Conservation (phyloP, 352 stramenopile genomes). For the Phytophthora kernoviae region DNA sequence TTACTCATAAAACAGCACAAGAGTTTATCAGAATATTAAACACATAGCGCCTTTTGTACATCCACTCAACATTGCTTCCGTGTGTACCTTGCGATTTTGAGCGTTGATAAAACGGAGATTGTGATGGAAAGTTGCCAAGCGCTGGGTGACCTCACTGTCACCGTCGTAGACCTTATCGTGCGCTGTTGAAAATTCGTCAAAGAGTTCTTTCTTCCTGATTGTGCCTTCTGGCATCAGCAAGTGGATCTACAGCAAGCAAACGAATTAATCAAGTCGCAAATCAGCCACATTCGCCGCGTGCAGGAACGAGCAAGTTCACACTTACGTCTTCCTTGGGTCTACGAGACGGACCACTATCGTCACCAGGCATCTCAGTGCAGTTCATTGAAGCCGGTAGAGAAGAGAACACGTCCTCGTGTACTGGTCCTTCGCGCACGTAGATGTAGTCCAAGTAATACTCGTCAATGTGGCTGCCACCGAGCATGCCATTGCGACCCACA, state of each 20-base stretch:
- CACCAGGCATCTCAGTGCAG: constrained; percentile 66
- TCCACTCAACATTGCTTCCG: not conserved
- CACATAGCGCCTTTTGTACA: not conserved
- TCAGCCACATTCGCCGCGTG: not conserved
- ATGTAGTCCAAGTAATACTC: constrained; percentile 92
- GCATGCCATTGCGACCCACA: constrained; percentile 82
- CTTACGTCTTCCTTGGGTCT: constrained; percentile 71
- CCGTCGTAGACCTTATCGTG: constrained; percentile 70
- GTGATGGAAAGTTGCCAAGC: constrained; percentile 75
- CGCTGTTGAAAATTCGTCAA: constrained; percentile 65
- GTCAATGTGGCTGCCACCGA: constrained; percentile 89
- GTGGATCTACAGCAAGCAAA: constrained; percentile 58
- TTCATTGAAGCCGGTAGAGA: constrained; percentile 81
- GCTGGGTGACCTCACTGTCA: constrained; percentile 49
- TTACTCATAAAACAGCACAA: constrained; percentile 1
- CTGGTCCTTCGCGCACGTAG: constrained; percentile 76
- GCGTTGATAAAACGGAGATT: constrained; percentile 88
- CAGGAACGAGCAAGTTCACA: constrained; percentile 1
- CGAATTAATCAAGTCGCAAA: constrained; percentile 6
- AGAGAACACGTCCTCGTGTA: constrained; percentile 70
- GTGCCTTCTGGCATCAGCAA: constrained; percentile 81
- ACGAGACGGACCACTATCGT: constrained; percentile 52
- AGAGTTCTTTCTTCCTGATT: constrained; percentile 57
- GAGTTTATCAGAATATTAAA: not conserved
- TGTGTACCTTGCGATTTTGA: constrained; percentile 76